Percentiles rank a stretch among this genome's conserved stretches.
phyloP scores from a whole-genome alignment of 352 stramenopile species.

The Phytophthora foliorum region DNA sequence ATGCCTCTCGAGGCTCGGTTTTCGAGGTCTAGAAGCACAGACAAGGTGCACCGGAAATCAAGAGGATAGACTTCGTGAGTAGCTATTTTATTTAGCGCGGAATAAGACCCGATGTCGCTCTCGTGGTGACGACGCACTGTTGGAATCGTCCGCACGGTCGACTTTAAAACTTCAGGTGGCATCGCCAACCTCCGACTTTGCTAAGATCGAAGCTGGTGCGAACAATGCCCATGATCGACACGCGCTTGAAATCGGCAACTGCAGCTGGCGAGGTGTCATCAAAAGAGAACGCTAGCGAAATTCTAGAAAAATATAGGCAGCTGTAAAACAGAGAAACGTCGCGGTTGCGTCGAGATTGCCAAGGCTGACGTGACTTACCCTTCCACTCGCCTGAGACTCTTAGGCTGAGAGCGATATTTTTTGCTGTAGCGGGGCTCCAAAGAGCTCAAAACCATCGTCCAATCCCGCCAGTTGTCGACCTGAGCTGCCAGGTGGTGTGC shows the following conservation, averaged over 20 bases:
- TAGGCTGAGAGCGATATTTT: conserved; percentile 6
- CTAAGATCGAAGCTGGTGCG: background rate
- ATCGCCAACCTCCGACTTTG: conserved; percentile 5
- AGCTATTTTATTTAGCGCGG: too few relatives aligned
- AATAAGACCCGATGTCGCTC: too few relatives aligned
- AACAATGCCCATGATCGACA: background rate
- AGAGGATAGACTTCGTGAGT: too few relatives aligned
- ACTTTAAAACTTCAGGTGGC: too few relatives aligned
- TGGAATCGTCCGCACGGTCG: too few relatives aligned
- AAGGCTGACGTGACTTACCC: conserved; percentile 1
- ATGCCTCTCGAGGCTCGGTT: too few relatives aligned
- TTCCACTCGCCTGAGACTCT: conserved; percentile 1
- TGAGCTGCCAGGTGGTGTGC: conserved; percentile 25
- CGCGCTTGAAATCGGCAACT: background rate
- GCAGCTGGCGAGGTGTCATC: conserved; percentile 8
- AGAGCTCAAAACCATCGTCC: conserved; percentile 9
- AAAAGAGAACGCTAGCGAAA: conserved; percentile 8
- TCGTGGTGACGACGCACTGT: too few relatives aligned
- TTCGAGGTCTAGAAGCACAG: too few relatives aligned
- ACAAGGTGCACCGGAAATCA: too few relatives aligned
- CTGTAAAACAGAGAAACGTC: background rate
- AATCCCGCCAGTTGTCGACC: conserved; percentile 7
- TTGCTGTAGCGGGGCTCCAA: background rate
- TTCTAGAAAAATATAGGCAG: background rate
- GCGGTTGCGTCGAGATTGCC: background rate